phyloP scores from a whole-genome alignment of 129 eudicot genomes.

The Flaveria sonorensis region DNA sequence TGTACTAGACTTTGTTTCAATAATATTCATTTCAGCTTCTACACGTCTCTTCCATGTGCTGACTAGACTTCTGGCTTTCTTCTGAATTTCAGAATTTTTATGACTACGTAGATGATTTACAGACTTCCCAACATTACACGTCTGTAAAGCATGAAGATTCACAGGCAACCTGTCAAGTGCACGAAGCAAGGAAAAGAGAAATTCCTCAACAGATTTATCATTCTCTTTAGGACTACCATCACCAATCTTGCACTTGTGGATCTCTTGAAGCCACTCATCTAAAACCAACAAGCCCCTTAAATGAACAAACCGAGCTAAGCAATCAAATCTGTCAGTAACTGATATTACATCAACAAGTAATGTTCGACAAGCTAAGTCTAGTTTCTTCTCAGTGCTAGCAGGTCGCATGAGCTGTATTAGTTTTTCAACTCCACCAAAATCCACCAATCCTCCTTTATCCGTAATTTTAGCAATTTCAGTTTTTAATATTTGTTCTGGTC shows the following conservation, averaged over 20 bases:
- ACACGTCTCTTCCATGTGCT: conserved; percentile 97
- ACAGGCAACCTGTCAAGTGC: conserved; percentile 89
- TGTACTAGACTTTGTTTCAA: conserved; percentile 56
- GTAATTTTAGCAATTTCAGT: conserved; percentile 74
- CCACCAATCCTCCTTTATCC: conserved; percentile 73
- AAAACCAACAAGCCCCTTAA: conserved; percentile 56
- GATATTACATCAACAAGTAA: conserved; percentile 78
- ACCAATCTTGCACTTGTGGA: conserved; percentile 78
- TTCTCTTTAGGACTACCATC: conserved; percentile 61
- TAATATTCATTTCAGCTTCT: conserved; percentile 86
- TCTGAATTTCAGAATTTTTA: conserved; percentile 76
- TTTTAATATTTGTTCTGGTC: conserved; percentile 56
- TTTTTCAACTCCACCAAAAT: conserved; percentile 56
- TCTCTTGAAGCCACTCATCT: conserved; percentile 93
- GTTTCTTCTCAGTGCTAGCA: conserved; percentile 44
- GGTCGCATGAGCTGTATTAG: conserved; percentile 63
- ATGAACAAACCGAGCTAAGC: conserved; percentile 59
- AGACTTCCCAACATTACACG: conserved; percentile 84
- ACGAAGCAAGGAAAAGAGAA: conserved; percentile 82
- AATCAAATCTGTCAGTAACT: conserved; percentile 62
- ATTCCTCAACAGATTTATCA: conserved; percentile 82
- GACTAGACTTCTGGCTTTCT: conserved; percentile 81
- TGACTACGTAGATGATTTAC: conserved; percentile 83
- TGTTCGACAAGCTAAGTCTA: conserved; percentile 45
- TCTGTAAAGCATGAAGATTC: conserved; percentile 84